Evolutionary conservation across 2,329 filamentous ascomycete species (phyloP).

Genomic region (Gliomastix tumulicola): DNA sequence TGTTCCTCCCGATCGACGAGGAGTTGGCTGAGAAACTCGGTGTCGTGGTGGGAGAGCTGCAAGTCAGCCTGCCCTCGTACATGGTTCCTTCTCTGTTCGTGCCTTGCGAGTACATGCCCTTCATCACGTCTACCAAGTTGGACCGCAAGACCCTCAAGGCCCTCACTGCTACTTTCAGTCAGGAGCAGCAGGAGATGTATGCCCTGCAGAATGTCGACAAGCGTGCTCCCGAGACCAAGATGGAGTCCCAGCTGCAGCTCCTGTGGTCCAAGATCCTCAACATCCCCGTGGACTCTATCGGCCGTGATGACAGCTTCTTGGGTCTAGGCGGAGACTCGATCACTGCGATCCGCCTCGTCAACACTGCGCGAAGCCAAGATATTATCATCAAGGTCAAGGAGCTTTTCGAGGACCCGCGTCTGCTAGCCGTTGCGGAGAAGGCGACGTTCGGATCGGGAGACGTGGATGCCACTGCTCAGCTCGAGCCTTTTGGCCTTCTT

Average conservation of each 20-base stretch:
- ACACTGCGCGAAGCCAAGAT: not conserved
- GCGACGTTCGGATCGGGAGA: too few species aligned
- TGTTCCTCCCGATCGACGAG: conserved; percentile 2
- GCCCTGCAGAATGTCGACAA: not conserved
- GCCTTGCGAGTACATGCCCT: conserved; percentile 5
- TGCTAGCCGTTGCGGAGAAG: not conserved
- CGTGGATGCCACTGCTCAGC: too few species aligned
- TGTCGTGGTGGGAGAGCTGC: not conserved
- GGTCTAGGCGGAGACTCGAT: conserved; percentile 14
- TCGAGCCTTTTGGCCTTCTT: too few species aligned
- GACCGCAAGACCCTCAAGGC: conserved; percentile 5
- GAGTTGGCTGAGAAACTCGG: not conserved
- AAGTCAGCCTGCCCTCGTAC: conserved; percentile 5
- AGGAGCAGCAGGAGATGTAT: not conserved
- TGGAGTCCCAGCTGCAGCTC: conserved; percentile 13
- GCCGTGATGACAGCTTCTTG: conserved; percentile 13
- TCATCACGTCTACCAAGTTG: conserved; percentile 7
- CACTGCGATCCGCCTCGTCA: conserved; percentile 6
- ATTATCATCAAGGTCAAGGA: conserved; percentile 1
- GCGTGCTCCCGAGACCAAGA: not conserved
- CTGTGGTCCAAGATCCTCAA: conserved; percentile 36
- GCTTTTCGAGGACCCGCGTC: conserved; percentile 1
- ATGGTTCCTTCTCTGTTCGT: conserved; percentile 8
- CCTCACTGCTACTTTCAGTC: not conserved
- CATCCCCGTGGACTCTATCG: conserved; percentile 16